Base-by-base conservation (phyloP, 495 filamentous ascomycete genomes). In the Penicillium nucicola region DNA sequence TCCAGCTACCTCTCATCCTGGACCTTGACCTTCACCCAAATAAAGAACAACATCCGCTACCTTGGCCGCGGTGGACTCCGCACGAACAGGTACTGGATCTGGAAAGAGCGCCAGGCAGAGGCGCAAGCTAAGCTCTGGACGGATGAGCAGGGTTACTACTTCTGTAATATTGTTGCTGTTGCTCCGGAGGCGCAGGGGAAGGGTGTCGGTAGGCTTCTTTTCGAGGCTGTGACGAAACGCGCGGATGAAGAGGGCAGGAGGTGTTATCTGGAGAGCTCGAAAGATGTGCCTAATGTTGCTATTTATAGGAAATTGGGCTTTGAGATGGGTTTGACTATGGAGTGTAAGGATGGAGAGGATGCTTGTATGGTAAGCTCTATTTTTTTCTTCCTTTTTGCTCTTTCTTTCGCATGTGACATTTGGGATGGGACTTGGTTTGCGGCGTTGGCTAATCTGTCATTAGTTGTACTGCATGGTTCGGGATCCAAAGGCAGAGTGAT, bases 111-210 rank as follows among this genome's bases (percentile, higher is more conserved):
- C n/a, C 82, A 85, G 61, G 66, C 72, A 4, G 71, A 77, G 40
- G 81, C 77, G 6, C 83, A 86, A 61, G 9, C 64, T n/a, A n/a
- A 74, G 40, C 67, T 85, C 8, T 85, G 83, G 83, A 76, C 72
- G 10, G 79, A 83, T 58, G 68, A 68, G n/a, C 65, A 61, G 5
- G 83, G 83, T 0, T 86, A 85, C 57, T 86, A 85, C 52, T 85
- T 86, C 50, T 79, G 82, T 50, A 86, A 86, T 59, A 85, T 86
- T 38, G 81, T 86, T 54, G 81, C 83, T 6, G 82, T 86, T n/a
- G 56, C 77, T 28, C 81, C 83, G 0, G 75, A 74, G 38, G 71
- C 71, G 42, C 83, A 86, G 65, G 77, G 78, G 2, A 76, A 62
- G 40, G 83, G 84, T 0, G 68, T 86, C 15, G 84, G 82, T 28